Evolutionary conservation across 2,329 filamentous ascomycete species (phyloP), one percentile per base, ranked within the genome.

Genomic region (Penicillium carneum): DNA sequence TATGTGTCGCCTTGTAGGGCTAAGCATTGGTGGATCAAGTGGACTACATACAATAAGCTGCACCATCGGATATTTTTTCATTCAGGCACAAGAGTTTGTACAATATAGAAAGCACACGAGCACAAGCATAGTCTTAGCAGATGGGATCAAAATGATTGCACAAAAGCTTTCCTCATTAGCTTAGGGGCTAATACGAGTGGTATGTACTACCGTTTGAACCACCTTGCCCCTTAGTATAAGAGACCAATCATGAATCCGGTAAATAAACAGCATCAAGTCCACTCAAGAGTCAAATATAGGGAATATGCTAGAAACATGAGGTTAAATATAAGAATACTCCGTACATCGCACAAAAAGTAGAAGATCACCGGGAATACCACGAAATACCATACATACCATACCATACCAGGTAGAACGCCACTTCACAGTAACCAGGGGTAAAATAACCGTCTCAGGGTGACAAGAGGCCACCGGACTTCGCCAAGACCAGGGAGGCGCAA

Each of bases 391-490:
- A 9, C 29, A 55, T 47, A 61, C 59, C 36, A 46, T 45, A 57
- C 39, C 46, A 57, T 63, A 64, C 61, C 31, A 2, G 23, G 11
- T 42, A 39, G 20, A 49, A 34, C 60, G 62, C 62, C 63, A 63
- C 58, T 49, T n/a, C 31, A 54, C 50, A 53, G 61, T 60, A 62
- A 46, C 53, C 45, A 42, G 61, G 61, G 63, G 57, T 61, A 69
- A 71, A 71, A 63, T 67, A 72, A 69, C 72, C 63, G 65, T 70
- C 62, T 63, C 57, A 48, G 60, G 50, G 62, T 69, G 61, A 71
- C 69, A 62, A 55, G 52, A 55, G 52, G 52, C 41, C 52, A 55
- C 39, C 8, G 23, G 52, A 55, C 52, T 47, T 36, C 31, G 52
- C 42, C 52, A 55, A 55, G 52, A 55, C 62, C 62, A 66, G 60